Base-by-base conservation (phyloP, 257 asterid genomes). In the Hygrophila difformis region DNA sequence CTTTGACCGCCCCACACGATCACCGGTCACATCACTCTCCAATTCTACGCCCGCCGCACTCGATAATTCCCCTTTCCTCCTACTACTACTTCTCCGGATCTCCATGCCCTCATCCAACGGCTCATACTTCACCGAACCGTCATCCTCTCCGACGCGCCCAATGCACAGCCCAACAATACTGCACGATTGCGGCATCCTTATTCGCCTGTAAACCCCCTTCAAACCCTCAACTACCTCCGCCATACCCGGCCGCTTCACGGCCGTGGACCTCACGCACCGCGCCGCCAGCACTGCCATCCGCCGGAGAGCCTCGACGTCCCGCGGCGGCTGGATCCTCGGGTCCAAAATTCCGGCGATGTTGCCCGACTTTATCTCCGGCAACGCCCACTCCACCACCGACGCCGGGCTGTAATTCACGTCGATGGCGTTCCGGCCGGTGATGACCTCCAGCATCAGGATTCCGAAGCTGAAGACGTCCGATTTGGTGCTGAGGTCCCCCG, bases 381-480 rank as follows among this genome's bases (percentile, higher is more conserved):
- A 59, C 6, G 91, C 97, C 95, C 95, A 87, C 3, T 84, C 84
- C 14, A 84, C 88, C 49, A 87, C 86, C 21, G 95, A 80, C 39
- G 87, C 73, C 38, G 97, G 95, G 45, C 93, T 80, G 53, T 65
- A 68, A 47, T 72, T 78, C 17, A 87, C 59, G 59, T 87, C 97
- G 52, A 87, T 87, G 0, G 97, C 93, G 4, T 84, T 71, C 48
- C 97, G 60, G 16, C 95, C 97, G 40, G 71, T 83, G 47, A 87
- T 80, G 1, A 87, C 65, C 64, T 87, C 97, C 47, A 87, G 41
- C 50, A 87, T 28, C 2, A 87, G 39, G 34, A 78, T 80, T 8
- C 95, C 97, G 59, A 80, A 87, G 56, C 97, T 87, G 77, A 83
- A 87, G 0, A 87, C 97, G 52, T 87, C 97, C 23, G 87, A 77